A percentile compares a stretch with the other conserved stretches of the same genome.
Evolutionary conservation across 2,329 filamentous ascomycete genomes (phyloP).

Genomic region (Boeremia lycopersici): DNA sequence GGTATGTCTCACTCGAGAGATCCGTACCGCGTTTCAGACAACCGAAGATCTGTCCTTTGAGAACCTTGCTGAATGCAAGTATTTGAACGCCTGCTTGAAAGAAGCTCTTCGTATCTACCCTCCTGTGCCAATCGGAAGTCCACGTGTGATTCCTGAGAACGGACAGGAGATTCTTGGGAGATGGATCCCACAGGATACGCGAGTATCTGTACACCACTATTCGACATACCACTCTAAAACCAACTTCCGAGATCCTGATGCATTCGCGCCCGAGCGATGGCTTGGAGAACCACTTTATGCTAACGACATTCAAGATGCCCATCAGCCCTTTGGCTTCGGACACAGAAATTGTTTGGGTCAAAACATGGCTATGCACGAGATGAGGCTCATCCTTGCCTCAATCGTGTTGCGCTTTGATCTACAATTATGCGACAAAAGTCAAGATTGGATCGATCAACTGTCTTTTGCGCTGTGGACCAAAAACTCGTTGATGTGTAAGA

Average conservation of each 20-base stretch:
- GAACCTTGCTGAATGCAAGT: conserved; percentile 22
- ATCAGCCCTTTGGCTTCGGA: conserved; percentile 16
- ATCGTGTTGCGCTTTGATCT: not conserved
- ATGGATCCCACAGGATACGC: not conserved
- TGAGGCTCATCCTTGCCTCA: not conserved
- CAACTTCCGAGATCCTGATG: not conserved
- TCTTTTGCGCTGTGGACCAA: not conserved
- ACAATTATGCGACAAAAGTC: not conserved
- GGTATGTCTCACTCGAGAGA: not conserved
- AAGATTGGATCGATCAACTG: not conserved
- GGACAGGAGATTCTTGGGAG: conserved; percentile 41
- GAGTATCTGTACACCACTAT: not conserved
- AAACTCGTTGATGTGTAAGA: not conserved
- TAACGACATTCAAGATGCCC: not conserved
- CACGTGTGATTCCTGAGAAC: conserved; percentile 37
- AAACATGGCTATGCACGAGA: conserved; percentile 11
- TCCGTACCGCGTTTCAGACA: not conserved
- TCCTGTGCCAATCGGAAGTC: conserved; percentile 46
- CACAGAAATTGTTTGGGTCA: conserved; percentile 25
- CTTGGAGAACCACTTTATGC: not conserved
- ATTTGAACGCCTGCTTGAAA: conserved; percentile 51
- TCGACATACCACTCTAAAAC: not conserved
- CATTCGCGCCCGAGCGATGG: not conserved
- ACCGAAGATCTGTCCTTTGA: not conserved
- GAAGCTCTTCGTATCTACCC: conserved; percentile 54